Conservation (phyloP, 768 basidiomycete species). For the Podaxis carcinomalis region DNA sequence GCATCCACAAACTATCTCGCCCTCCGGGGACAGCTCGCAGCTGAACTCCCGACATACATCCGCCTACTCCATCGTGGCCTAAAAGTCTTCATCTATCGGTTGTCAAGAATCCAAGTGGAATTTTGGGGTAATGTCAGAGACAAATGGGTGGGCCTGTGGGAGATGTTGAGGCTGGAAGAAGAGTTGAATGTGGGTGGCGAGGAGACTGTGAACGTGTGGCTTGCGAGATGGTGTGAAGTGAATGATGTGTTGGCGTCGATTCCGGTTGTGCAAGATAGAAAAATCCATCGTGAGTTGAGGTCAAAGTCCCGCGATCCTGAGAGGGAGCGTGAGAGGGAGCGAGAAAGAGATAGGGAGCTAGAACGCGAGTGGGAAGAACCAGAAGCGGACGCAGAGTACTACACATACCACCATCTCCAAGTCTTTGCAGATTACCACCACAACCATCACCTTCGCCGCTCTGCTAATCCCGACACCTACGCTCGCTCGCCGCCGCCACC, state of each 20-base stretch:
- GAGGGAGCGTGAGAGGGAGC: background rate
- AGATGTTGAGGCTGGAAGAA: conserved; percentile 69
- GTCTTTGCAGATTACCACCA: background rate
- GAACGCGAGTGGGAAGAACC: conserved; percentile 1
- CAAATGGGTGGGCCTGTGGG: conserved; percentile 81
- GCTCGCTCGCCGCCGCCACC: background rate
- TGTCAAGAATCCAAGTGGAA: conserved; percentile 52
- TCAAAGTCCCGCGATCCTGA: background rate
- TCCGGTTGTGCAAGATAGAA: conserved; percentile 24
- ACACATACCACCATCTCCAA: background rate
- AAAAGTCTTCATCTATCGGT: conserved; percentile 41
- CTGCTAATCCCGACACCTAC: background rate
- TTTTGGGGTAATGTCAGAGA: conserved; percentile 61
- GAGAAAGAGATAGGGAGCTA: background rate
- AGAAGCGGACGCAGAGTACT: conserved; percentile 11
- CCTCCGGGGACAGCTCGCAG: conserved; percentile 63
- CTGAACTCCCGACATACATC: conserved; percentile 68
- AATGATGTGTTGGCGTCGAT: conserved; percentile 41
- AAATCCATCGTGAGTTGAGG: conserved; percentile 23
- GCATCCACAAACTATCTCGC: conserved; percentile 78
- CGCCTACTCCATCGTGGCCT: conserved; percentile 57
- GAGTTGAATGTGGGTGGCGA: conserved; percentile 61
- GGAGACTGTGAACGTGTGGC: conserved; percentile 74
- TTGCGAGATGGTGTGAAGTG: conserved; percentile 62
- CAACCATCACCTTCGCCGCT: background rate